Conservation (phyloP, 495 filamentous ascomycete genomes). For the Chaetomidium leptoderma region DNA sequence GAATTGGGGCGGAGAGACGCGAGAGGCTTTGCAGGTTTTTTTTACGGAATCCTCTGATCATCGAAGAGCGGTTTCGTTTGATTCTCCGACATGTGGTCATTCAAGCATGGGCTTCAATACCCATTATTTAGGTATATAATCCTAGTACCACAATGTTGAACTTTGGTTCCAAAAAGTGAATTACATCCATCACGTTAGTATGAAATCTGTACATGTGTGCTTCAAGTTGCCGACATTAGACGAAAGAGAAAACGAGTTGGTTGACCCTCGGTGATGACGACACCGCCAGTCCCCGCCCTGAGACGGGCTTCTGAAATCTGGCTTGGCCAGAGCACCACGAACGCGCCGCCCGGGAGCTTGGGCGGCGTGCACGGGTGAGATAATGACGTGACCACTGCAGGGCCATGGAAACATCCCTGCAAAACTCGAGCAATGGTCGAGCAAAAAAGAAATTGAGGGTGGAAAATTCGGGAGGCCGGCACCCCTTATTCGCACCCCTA, state of each 20-base stretch:
- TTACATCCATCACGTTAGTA: too few relatives aligned
- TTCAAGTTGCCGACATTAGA: background rate
- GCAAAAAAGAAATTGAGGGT: slow-evolving; percentile 14
- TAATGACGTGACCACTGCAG: slow-evolving; percentile 19
- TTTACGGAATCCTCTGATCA: too few relatives aligned
- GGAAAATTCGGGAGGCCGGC: background rate
- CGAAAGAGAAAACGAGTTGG: background rate
- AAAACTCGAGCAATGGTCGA: background rate
- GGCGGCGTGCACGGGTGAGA: background rate
- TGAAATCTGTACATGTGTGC: too few relatives aligned
- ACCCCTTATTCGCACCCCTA: slow-evolving; percentile 10
- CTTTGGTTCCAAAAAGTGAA: background rate
- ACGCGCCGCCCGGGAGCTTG: slow-evolving; percentile 1
- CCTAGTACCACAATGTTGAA: background rate
- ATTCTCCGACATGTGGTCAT: background rate
- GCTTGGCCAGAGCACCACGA: too few relatives aligned
- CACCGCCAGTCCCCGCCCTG: too few relatives aligned
- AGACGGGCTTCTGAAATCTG: too few relatives aligned
- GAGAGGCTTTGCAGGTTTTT: too few relatives aligned
- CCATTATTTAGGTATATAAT: background rate
- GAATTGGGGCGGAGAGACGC: too few relatives aligned
- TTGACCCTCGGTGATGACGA: too few relatives aligned
- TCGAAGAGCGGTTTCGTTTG: too few relatives aligned
- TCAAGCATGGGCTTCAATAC: background rate
- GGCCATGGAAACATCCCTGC: slow-evolving; percentile 5